Evolutionary conservation across 306 rosid genomes (phyloP).

Genomic region (Vicia villosa): DNA sequence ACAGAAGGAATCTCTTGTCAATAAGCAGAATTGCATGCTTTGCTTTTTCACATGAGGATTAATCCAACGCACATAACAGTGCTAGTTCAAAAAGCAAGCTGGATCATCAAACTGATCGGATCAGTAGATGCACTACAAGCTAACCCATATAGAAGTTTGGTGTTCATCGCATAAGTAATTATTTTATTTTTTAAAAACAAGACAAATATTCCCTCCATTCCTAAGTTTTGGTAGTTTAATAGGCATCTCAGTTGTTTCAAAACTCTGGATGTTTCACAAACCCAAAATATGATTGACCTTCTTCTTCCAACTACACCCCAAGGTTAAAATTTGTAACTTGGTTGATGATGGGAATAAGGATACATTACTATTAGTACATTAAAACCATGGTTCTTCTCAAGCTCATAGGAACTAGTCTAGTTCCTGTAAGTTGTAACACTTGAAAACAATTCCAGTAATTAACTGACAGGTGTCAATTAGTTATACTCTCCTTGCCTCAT

Average conservation of each 20-base stretch:
- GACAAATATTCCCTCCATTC: background rate
- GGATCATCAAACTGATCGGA: background rate
- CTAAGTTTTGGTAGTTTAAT: background rate
- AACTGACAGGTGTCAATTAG: background rate
- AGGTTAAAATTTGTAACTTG: background rate
- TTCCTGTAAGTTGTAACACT: background rate
- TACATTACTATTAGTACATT: background rate
- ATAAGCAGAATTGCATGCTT: constrained; percentile 11
- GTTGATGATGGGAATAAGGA: background rate
- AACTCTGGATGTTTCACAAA: background rate
- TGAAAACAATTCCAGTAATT: background rate
- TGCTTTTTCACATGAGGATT: constrained; percentile 25
- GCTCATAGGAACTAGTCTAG: background rate
- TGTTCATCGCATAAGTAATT: constrained; percentile 6
- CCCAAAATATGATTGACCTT: background rate
- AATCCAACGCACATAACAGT: constrained; percentile 2
- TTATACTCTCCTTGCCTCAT: background rate
- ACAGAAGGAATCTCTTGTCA: background rate
- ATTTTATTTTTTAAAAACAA: constrained; percentile 25
- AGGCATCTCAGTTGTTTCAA: background rate
- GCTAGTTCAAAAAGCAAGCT: constrained; percentile 12
- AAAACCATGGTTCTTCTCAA: background rate
- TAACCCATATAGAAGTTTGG: background rate
- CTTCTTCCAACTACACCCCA: background rate
- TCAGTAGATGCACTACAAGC: constrained; percentile 25